Conservation (phyloP, 2,329 filamentous ascomycete genomes). For the Nemania sp. region DNA sequence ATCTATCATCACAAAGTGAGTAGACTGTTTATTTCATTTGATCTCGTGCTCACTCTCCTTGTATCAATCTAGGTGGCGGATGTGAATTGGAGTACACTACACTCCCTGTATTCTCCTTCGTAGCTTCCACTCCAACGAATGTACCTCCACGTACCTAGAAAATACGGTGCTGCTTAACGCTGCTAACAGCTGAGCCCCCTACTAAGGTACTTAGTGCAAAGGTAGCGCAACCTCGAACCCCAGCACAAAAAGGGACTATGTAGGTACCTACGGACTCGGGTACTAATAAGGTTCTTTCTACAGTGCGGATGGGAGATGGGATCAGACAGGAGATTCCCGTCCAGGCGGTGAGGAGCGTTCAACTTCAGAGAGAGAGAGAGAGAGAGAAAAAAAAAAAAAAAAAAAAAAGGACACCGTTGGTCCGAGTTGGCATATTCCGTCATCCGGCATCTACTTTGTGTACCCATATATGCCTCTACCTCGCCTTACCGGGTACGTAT, state of each 20-base stretch:
- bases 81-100: too few species aligned
- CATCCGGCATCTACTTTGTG: background rate
- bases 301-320: background rate
- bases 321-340: background rate
- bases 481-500: too few species aligned
- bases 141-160: too few species aligned
- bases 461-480: too few species aligned
- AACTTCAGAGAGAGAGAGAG: too few species aligned
- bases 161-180: too few species aligned
- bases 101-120: too few species aligned
- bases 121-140: too few species aligned
- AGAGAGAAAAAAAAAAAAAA: too few species aligned
- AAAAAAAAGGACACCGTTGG: conserved; percentile 7
- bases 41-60: conserved; percentile 20
- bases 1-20: conserved; percentile 5
- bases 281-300: background rate
- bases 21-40: background rate
- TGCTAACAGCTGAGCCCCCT: too few species aligned
- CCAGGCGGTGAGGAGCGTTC: conserved; percentile 21
- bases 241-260: background rate
- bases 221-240: background rate
- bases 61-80: too few species aligned
- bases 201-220: too few species aligned
- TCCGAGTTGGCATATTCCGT: conserved; percentile 1
- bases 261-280: conserved; percentile 1